phyloP scores from a whole-genome alignment of 148 eudicot species.

The Chenopodium quinoa region DNA sequence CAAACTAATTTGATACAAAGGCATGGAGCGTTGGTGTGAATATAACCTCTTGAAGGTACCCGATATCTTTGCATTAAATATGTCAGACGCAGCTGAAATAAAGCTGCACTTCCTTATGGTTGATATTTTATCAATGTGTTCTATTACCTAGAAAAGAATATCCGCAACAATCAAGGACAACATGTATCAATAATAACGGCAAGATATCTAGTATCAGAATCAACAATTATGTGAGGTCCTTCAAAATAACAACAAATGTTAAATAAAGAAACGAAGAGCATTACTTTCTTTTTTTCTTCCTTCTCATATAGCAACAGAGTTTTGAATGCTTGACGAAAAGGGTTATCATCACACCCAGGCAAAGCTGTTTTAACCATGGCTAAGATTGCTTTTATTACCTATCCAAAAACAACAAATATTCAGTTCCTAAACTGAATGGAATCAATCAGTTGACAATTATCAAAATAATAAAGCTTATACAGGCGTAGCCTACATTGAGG shows the following conservation, averaged over 20 bases:
- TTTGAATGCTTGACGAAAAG: constrained; percentile 80
- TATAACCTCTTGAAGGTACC: constrained; percentile 90
- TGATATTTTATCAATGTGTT: constrained; percentile 76
- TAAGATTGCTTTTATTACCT: constrained; percentile 82
- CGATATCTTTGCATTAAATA: constrained; percentile 83
- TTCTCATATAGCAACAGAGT: constrained; percentile 78
- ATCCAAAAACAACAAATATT: constrained; percentile 7
- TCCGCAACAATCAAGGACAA: neutral
- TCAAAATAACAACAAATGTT: neutral
- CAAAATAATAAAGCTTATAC: neutral
- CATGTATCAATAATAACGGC: neutral
- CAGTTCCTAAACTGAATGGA: neutral
- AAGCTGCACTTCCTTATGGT: constrained; percentile 69
- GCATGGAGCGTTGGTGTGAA: constrained; percentile 15
- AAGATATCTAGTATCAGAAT: neutral
- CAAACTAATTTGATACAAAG: neutral
- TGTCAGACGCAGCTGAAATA: constrained; percentile 77
- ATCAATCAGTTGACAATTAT: neutral
- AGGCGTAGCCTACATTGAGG: neutral
- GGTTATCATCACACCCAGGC: constrained; percentile 75
- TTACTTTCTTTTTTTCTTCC: constrained; percentile 79
- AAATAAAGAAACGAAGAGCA: neutral
- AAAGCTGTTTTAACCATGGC: constrained; percentile 74
- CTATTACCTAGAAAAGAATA: constrained; percentile 51
- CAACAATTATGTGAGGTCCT: neutral